These are phyloP conservation scores for Paramecium primaurelia DNA, from an alignment of 73 alveolate genomes.

Conservation along the genomic window DNA sequence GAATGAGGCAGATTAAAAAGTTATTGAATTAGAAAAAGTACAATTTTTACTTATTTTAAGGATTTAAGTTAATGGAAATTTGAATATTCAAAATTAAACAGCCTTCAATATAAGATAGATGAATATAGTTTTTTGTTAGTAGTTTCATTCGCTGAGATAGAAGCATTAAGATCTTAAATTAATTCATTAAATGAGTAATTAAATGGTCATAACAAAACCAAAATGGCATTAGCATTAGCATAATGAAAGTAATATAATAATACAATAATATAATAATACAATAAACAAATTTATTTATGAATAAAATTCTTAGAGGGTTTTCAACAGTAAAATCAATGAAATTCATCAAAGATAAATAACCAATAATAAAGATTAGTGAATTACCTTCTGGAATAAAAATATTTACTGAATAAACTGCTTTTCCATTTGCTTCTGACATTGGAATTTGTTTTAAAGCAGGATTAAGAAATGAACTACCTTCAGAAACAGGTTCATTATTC, in stretches of 20 bases:
- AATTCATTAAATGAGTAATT: not conserved
- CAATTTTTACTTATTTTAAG: not conserved
- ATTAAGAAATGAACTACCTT: slow-evolving; percentile 26
- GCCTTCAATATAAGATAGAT: not conserved
- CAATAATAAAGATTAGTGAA: not conserved
- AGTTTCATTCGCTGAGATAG: not conserved
- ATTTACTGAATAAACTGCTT: slow-evolving; percentile 13
- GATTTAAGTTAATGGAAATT: slow-evolving; percentile 3
- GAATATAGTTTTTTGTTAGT: not conserved
- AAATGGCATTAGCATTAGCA: not conserved
- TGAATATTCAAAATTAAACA: not conserved
- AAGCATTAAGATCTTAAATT: not conserved
- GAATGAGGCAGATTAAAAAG: not conserved
- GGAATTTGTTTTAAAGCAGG: slow-evolving; percentile 49
- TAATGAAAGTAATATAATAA: not conserved
- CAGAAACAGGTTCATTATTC: not conserved
- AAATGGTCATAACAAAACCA: not conserved
- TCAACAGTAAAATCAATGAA: not conserved
- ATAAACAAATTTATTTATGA: not conserved
- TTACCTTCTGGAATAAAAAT: slow-evolving; percentile 46
- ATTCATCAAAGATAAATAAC: not conserved
- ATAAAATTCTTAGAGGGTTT: not conserved
- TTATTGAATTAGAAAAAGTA: not conserved
- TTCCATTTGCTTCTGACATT: slow-evolving; percentile 35
- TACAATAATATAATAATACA: not conserved